Base-by-base conservation (phyloP, 192 early-diverging fungal genomes). In the Backusella circina region DNA sequence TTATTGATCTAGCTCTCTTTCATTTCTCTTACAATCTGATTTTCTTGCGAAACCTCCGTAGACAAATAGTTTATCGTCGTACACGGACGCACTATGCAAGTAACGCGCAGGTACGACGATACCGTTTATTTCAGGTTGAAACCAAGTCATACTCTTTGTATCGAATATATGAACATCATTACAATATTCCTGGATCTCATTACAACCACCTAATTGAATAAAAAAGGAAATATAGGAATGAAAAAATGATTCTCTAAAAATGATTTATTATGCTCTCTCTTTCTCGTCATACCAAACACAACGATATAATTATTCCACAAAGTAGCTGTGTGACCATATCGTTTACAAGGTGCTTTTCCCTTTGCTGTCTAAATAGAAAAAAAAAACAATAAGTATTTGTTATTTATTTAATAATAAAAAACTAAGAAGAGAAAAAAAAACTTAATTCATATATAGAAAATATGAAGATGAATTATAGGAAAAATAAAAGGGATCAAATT, bases 81-180 rank as follows among this genome's bases (percentile, higher is more conserved):
- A 86, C 36, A 90, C 87, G n/a, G 85, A 83, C 12, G 90, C 86
- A 9, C 87, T 85, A 68, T 91, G 90, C 13, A 86, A 74, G 64
- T 85, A 86, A 21, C 89, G 80, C 36, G 85, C 84, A 64, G 79
- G 71, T 57, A 78, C 71, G 0, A 84, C 75, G 32, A 80, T 77
- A n/a, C 90, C 90, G 26, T 75, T 72, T 64, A 89, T 84, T 39
- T 87, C 79, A 26, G 90, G 90, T 9, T 84, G 77, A 44, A 79
- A 82, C 90, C 90, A 91, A 3, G 83, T 87, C 64, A 76, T 64
- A 15, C 76, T 91, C 16, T 82, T 70, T 21, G 89, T 61, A 61
- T 90, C 83, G 38, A 91, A 88, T 5, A 91, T 75, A 73, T 88
- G 81, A 8, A 91, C 77, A 72, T 90, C 89, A 78, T 91, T 89